A percentile compares a stretch with the other conserved stretches of the same genome.
Conservation (phyloP, 257 asterid species). For the Solanum sparsipilum region DNA sequence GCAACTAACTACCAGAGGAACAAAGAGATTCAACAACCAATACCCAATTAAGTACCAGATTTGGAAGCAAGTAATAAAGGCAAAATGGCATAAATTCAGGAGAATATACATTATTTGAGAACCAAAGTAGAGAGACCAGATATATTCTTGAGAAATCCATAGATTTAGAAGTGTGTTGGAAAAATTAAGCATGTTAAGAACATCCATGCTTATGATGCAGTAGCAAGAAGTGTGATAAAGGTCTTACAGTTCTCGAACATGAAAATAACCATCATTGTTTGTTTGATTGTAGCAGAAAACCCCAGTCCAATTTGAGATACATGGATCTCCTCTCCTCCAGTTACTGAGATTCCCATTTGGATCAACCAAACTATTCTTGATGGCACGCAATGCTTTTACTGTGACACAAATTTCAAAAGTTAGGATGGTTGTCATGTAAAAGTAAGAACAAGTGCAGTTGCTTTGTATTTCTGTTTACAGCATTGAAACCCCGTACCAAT, state of each 20-base stretch:
- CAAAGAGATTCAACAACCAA: background rate
- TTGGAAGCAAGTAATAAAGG: background rate
- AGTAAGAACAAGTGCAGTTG: background rate
- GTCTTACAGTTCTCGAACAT: conserved; percentile 74
- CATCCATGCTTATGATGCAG: background rate
- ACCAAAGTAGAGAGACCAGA: background rate
- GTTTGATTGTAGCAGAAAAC: conserved; percentile 52
- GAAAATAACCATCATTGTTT: conserved; percentile 52
- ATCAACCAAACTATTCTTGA: conserved; percentile 49
- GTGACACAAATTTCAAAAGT: conserved; percentile 14
- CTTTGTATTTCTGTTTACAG: background rate
- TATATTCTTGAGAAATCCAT: background rate
- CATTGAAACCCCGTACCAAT: background rate
- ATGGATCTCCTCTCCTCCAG: conserved; percentile 87
- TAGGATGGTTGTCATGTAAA: background rate
- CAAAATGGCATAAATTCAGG: background rate
- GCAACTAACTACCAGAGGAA: background rate
- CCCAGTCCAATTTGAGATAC: conserved; percentile 76
- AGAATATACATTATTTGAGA: background rate
- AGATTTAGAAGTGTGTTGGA: background rate
- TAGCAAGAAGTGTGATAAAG: background rate
- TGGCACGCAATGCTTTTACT: conserved; percentile 63
- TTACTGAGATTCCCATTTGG: conserved; percentile 41
- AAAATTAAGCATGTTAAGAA: background rate
- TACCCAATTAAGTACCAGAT: background rate